Evolutionary conservation across 1,284 basidiomycete genomes (phyloP), one percentile per base, ranked within the genome.

Genomic region (Rhizoctonia solani): DNA sequence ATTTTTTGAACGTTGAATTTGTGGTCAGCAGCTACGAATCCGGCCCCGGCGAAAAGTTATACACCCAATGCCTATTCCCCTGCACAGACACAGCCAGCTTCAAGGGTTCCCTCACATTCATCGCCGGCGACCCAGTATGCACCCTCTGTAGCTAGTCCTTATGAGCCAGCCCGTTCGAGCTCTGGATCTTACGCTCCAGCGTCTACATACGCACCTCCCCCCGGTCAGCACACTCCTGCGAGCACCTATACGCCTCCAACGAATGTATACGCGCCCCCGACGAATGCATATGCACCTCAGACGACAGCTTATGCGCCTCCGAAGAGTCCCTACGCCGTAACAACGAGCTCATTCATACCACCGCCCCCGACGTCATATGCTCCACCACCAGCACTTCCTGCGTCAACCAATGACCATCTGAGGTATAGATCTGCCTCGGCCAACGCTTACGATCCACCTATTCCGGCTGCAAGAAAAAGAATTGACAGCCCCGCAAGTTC

Each of bases 381-480:
- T 34, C 67, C 69, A 13, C n/a, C 52, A 16, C 42, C 75, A 5
- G 70, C 76, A 34, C 74, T 74, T 14, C 74, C 79, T 3, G 77
- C 68, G 23, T 55, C 68, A 0, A 44, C 53, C 11, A 55, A 39
- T 27, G 67, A 54, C 4, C 58, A 61, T 37, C 34, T 67, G 13
- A 69, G 53, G 77, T 78, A 83, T 74, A 76, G 89, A 63, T 87
- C 88, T 16, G 88, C 86, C 75, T 78, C 84, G 21, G 80, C 79
- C 21, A 89, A 91, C 72, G 90, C 90, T 0, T 92, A 92, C 72
- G 90, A 92, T 71, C 90, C 90, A 14, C 90, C 90, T 27, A 82
- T 92, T 66, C 86, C 61, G 32, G 63, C 67, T 19, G 47, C 55
- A 16, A 41, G 65, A 52, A 68, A 49, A 30, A 34, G 55, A 27